These are phyloP conservation scores for Bruguiera hainesii DNA, from an alignment of 441 rosid genomes.

Conservation along the genomic window DNA sequence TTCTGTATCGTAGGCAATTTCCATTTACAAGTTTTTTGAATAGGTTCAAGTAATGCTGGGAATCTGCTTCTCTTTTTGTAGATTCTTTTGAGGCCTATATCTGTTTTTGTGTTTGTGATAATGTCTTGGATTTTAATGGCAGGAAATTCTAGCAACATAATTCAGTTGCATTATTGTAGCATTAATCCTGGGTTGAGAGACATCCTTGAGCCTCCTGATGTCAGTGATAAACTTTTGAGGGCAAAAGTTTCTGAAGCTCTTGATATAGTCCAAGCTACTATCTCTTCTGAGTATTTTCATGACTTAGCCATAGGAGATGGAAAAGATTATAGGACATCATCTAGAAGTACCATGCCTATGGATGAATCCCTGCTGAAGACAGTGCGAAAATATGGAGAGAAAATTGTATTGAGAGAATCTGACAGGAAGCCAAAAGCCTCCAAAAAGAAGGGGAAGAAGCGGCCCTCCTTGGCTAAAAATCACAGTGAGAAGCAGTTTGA, in stretches of 20 bases:
- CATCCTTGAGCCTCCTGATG: conserved; percentile 40
- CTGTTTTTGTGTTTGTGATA: conserved; percentile 8
- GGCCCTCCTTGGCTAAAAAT: conserved; percentile 23
- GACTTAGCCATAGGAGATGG: conserved; percentile 30
- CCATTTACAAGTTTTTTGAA: neutral
- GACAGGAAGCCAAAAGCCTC: conserved; percentile 58
- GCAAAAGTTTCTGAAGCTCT: conserved; percentile 46
- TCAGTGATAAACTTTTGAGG: conserved; percentile 31
- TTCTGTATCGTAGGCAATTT: neutral
- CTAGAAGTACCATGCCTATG: conserved; percentile 61
- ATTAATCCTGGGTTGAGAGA: conserved; percentile 59
- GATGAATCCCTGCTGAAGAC: conserved; percentile 54
- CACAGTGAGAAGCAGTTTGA: conserved; percentile 36
- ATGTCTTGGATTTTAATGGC: conserved; percentile 20
- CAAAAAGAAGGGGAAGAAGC: conserved; percentile 58
- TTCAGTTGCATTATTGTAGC: conserved; percentile 22
- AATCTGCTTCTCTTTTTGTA: neutral
- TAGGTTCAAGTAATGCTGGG: neutral
- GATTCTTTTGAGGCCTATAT: conserved; percentile 3
- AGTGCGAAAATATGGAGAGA: conserved; percentile 67
- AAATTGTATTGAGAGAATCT: conserved; percentile 57
- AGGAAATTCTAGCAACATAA: conserved; percentile 26
- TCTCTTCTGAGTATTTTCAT: conserved; percentile 38
- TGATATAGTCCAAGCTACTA: conserved; percentile 52
- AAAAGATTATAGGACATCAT: conserved; percentile 32